Base-by-base conservation (phyloP, 441 rosid species). In the Metrosideros polymorpha region DNA sequence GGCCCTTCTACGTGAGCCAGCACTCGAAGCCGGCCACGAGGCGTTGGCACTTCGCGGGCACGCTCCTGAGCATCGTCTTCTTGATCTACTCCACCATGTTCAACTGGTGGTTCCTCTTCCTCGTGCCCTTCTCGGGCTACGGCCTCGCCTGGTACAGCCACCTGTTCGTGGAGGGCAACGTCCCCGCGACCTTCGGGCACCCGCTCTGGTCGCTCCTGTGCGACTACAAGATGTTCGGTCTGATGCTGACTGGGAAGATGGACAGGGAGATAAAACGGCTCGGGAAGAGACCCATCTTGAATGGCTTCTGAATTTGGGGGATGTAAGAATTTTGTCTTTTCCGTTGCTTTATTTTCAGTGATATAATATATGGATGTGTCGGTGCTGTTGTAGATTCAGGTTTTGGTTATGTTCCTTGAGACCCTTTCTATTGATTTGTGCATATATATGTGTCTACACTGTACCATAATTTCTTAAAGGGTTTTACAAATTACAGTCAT, bases 61-160 rank as follows among this genome's bases (percentile, higher is more conserved):
- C 98, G 30, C 92, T 95, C 19, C 54, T 90, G 6, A 92, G 97
- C 90, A 89, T 90, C 55, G 51, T 92, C 9, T 90, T 90, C 42
- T 79, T 96, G 89, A 17, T 93, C 8, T 91, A 91, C 88, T 92
- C 99, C 25, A 10, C 96, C 85, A n/a, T 92, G 87, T 93, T 94
- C 87, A 95, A 90, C 88, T 63, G 92, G 91, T 93, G 98, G 96
- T 82, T 92, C 85, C 19, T 98, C 86, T 54, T 93, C 10, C 85
- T 92, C 57, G 98, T 93, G 90, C 99, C 99, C n/a, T 27, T 95
- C 9, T 54, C 90, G 84, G 98, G 99, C 19, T 95, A 98, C 87
- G 99, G 98, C 15, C 89, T 89, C 85, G 99, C 98, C 19, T 96
- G 99, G 98, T 96, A 94, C 90, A 95, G 98, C 91, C 99, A 98